Evolutionary conservation across 2,329 filamentous ascomycete species (phyloP).

Genomic region (Magnaporthiopsis incrustans): DNA sequence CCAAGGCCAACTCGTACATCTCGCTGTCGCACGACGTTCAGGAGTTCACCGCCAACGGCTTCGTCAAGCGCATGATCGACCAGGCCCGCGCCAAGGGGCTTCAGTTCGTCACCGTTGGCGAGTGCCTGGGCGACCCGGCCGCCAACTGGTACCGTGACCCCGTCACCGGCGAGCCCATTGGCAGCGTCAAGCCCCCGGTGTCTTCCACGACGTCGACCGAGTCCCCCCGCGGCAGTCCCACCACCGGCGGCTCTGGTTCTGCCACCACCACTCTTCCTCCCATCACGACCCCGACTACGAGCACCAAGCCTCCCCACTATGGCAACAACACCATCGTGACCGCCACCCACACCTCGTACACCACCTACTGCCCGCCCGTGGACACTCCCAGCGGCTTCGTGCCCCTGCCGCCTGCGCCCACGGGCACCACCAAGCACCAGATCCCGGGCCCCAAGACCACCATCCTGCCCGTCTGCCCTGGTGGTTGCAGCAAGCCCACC

Average conservation of each 20-base stretch:
- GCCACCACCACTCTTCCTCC: background rate
- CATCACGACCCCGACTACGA: background rate
- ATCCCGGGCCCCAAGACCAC: too few relatives aligned
- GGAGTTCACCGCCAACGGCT: constrained; percentile 33
- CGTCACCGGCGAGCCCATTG: constrained; percentile 8
- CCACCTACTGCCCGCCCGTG: background rate
- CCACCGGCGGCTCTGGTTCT: background rate
- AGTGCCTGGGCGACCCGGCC: constrained; percentile 44
- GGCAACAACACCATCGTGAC: background rate
- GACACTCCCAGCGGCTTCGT: too few relatives aligned
- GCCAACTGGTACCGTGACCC: constrained; percentile 43
- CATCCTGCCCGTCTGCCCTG: too few relatives aligned
- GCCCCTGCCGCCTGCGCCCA: too few relatives aligned
- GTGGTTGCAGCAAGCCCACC: background rate
- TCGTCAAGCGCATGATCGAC: constrained; percentile 34
- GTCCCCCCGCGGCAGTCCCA: background rate
- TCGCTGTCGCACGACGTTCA: constrained; percentile 45
- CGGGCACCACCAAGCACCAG: too few relatives aligned
- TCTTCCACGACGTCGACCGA: background rate
- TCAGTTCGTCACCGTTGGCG: constrained; percentile 42
- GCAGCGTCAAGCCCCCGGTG: background rate
- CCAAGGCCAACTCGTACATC: constrained; percentile 27
- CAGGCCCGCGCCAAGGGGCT: constrained; percentile 33
- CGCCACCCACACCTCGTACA: background rate
- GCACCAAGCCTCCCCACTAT: background rate